Evolutionary conservation across 2,329 filamentous ascomycete genomes (phyloP), one percentile per base, ranked within the genome.

Genomic region (Acrodontium crateriforme): DNA sequence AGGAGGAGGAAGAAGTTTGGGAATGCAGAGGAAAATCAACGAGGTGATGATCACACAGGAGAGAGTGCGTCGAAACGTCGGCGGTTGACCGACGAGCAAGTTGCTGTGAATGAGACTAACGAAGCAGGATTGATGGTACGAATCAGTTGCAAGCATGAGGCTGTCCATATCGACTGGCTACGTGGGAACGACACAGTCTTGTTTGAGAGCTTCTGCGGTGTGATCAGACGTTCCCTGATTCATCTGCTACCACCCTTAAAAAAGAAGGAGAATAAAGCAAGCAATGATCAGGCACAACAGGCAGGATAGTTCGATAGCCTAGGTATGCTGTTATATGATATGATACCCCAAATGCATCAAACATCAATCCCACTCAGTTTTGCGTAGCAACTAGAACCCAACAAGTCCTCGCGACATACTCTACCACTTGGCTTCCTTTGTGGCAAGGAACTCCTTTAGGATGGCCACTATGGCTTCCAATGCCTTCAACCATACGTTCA

Each of bases 181-280:
- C 74, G 81, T 42, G 87, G 89, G 0, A 61, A 64, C 5, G 79
- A 92, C 39, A 60, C 68, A 11, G 64, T 74, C 1, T 47, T 89
- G 0, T 93, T 87, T 53, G 80, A 91, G 55, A 94, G 85, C 49
- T 83, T 98, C 37, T 78, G 74, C 35, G 84, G 82, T 0, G 83
- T 22, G 2, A 22, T 22, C 10, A 8, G n/a, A 22, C 20, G 8
- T n/a, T n/a, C n/a, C n/a, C n/a, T n/a, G n/a, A n/a, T n/a, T n/a
- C n/a, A n/a, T n/a, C n/a, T n/a, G n/a, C n/a, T n/a, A n/a, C n/a
- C n/a, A n/a, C n/a, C 20, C 8, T 22, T 8, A 22, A 12, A 22
- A 10, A 22, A 8, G 8, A 5, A 22, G 5, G 20, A 22, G n/a
- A n/a, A 5, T 12, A 22, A 5, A 12, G 13, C n/a, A 12, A 4